Percentiles rank a stretch among this genome's conserved stretches.
phyloP scores from a whole-genome alignment of 345 rosid species.

The Salix exigua region DNA sequence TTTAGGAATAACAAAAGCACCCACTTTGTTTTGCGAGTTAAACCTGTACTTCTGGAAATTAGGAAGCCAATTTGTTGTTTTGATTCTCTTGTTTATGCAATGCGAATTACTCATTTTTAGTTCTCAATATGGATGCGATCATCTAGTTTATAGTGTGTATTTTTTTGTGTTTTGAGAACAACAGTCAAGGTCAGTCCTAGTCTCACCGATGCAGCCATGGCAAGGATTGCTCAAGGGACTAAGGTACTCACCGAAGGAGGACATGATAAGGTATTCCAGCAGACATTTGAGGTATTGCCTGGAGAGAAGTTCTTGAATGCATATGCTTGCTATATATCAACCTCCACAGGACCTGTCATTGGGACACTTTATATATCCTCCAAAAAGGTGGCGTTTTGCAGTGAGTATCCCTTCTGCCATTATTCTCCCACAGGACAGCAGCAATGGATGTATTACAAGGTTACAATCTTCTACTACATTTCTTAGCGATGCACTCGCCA shows the following conservation, averaged over 20 bases:
- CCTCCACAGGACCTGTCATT: conserved; percentile 64
- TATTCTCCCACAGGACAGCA: conserved; percentile 47
- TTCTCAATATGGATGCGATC: background rate
- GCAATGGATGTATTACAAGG: conserved; percentile 71
- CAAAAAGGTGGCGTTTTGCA: conserved; percentile 55
- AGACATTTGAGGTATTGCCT: conserved; percentile 43
- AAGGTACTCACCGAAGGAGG: conserved; percentile 78
- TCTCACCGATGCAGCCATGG: conserved; percentile 73
- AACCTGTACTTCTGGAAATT: background rate
- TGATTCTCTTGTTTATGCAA: background rate
- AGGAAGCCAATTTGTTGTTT: background rate
- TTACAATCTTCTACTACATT: conserved; percentile 12
- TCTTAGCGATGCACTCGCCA: background rate
- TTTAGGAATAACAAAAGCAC: no score
- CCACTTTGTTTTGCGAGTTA: no score
- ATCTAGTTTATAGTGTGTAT: conserved; percentile 3
- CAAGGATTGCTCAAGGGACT: conserved; percentile 73
- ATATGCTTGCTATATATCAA: conserved; percentile 71
- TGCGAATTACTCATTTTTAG: background rate
- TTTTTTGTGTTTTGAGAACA: conserved; percentile 3
- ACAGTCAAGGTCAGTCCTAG: conserved; percentile 68
- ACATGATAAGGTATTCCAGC: conserved; percentile 59
- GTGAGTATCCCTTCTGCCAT: conserved; percentile 55
- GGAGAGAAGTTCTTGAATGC: conserved; percentile 68
- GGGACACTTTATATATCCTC: conserved; percentile 71